These are phyloP conservation scores for Fusarium miscanthi DNA, from an alignment of 2,329 filamentous ascomycete species.

Conservation along the genomic window DNA sequence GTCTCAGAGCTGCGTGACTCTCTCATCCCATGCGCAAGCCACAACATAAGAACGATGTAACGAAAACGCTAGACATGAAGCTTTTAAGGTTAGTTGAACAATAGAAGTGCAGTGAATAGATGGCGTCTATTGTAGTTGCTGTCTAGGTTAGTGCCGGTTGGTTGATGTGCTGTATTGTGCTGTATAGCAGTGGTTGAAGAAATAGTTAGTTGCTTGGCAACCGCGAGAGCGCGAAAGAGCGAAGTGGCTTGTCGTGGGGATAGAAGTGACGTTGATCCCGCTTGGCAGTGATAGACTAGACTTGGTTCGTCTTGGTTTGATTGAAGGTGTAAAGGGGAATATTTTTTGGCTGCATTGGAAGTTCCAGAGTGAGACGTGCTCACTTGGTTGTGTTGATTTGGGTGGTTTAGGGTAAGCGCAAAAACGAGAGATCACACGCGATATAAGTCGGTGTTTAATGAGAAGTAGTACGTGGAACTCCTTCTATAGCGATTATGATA, in stretches of 20 bases:
- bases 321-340: neutral
- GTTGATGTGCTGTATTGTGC: neutral
- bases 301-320: neutral
- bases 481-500: neutral
- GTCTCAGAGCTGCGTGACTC: constrained; percentile 26
- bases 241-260: neutral
- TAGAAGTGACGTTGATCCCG: neutral
- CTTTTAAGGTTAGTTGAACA: neutral
- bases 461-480: neutral
- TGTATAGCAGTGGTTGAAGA: neutral
- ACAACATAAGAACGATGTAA: constrained; percentile 26
- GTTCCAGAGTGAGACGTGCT: neutral
- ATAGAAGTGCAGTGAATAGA: neutral
- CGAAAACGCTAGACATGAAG: neutral
- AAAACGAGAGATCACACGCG: neutral
- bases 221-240: constrained; percentile 2
- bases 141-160: neutral
- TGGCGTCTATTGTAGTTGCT: constrained; percentile 1
- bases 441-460: neutral
- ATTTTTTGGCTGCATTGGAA: neutral
- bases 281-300: neutral
- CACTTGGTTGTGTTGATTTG: neutral
- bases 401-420: constrained; percentile 8
- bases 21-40: constrained; percentile 30
- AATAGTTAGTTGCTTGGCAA: neutral